These are phyloP conservation scores for Coemansia sp. DNA, from an alignment of 192 early-diverging fungal species.

Conservation along the genomic window DNA sequence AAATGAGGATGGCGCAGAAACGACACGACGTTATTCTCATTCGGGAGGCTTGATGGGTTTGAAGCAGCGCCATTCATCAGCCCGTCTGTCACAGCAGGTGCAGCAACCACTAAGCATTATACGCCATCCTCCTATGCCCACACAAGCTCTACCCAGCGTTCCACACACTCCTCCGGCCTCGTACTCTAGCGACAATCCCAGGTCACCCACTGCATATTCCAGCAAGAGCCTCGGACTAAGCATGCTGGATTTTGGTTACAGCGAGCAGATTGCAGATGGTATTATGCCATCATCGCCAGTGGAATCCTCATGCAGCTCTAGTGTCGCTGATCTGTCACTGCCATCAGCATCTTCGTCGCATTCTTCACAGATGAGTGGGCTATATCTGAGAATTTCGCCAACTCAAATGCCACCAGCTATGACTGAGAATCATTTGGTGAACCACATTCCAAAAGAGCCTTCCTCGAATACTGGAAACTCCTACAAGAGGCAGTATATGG, in stretches of 20 bases:
- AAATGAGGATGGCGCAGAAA: neutral
- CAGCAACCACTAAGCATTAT: neutral
- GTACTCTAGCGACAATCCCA: neutral
- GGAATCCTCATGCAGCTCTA: neutral
- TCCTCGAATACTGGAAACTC: neutral
- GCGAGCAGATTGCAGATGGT: constrained; percentile 13
- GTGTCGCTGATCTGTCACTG: neutral
- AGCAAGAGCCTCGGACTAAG: constrained; percentile 41
- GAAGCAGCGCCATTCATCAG: neutral
- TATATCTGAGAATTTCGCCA: neutral
- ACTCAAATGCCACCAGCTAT: neutral
- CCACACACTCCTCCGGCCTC: constrained; percentile 15
- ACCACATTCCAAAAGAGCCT: neutral
- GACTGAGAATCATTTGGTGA: neutral
- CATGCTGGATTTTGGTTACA: constrained; percentile 41
- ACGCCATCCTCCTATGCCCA: neutral
- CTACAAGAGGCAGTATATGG: neutral
- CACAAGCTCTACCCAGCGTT: constrained; percentile 6
- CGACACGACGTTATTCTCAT: neutral
- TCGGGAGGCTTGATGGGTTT: neutral
- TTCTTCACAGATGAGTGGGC: neutral
- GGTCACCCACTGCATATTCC: constrained; percentile 32
- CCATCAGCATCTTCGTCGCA: constrained; percentile 10
- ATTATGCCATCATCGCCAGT: constrained; percentile 27
- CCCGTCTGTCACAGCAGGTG: neutral